Evolutionary conservation across 2,329 filamentous ascomycete species (phyloP), one percentile per base, ranked within the genome.

Genomic region (Fusarium odoratissimum): DNA sequence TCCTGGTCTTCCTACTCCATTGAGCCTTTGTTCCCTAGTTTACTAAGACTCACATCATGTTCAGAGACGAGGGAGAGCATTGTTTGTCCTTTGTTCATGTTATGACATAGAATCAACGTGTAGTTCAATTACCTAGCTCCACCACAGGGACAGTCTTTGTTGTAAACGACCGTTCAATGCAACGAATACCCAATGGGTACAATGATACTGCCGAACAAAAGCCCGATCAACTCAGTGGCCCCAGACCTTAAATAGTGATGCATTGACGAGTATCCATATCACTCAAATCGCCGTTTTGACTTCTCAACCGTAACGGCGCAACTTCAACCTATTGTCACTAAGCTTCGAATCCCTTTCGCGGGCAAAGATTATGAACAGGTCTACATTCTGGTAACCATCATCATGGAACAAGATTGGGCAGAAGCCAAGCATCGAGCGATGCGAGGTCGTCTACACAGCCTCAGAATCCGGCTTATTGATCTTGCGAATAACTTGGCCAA

Each of bases 331-430:
- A 11, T 25, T 16, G 5, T 21, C 44, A 7, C 8, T 8, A 21
- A 25, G 0, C 31, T 5, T 28, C 7, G 0, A 4, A 6, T 3
- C 1, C 19, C 9, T n/a, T 7, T 28, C n/a, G 1, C 3, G 6
- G 3, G 14, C 23, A 16, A 12, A 6, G 1, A 37, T 4, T 5
- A 6, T 6, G 4, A 12, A 1, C 6, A 37, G 3, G 1, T 16
- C 13, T 38, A 9, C 8, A 12, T n/a, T n/a, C 19, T 28, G 1
- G 1, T 3, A 16, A 16, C 2, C 9, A 16, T n/a, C 9, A 5
- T 1, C 5, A 52, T 52, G 49, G 19, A 37, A 6, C 31, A 35
- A 4, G 23, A 38, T 23, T 38, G 31, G 49, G 25, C 9, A 12
- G 9, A 13, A 28, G 33, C 37, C 23, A 52, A 17, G 33, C 5